A percentile compares a stretch with the other conserved stretches of the same genome.
Evolutionary conservation across 192 early-diverging fungal species (phyloP).

Genomic region (Umbelopsis sp.): DNA sequence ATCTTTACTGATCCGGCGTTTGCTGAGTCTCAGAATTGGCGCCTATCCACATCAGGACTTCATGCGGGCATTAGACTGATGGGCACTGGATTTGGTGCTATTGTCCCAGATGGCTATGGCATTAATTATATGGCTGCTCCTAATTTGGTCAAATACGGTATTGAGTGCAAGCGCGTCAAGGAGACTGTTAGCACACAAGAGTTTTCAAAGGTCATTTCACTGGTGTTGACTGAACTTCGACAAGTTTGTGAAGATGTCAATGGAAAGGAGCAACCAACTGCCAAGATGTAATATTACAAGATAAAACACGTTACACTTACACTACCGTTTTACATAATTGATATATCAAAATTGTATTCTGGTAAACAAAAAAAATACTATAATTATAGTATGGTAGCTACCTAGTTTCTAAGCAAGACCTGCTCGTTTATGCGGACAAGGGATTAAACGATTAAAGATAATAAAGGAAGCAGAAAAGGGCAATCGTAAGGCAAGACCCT

Average conservation of each 20-base stretch:
- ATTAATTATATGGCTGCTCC: slow-evolving; percentile 83
- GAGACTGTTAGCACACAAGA: slow-evolving; percentile 26
- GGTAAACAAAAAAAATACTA: not conserved
- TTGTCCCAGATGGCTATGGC: slow-evolving; percentile 80
- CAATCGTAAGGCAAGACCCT: too few species aligned
- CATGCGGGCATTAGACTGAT: slow-evolving; percentile 67
- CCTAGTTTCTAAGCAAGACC: too few species aligned
- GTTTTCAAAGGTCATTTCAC: slow-evolving; percentile 17
- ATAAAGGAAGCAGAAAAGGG: too few species aligned
- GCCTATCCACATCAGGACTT: slow-evolving; percentile 77
- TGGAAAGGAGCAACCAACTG: slow-evolving; percentile 5
- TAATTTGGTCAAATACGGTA: slow-evolving; percentile 72
- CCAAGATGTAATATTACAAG: not conserved
- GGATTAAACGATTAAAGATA: too few species aligned
- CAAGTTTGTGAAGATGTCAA: slow-evolving; percentile 39
- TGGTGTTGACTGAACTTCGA: slow-evolving; percentile 35
- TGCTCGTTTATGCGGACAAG: too few species aligned
- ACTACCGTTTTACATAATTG: too few species aligned
- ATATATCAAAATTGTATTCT: too few species aligned
- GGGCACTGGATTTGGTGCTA: slow-evolving; percentile 88
- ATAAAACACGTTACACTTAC: not conserved
- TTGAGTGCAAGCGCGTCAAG: slow-evolving; percentile 66
- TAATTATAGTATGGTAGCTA: not conserved
- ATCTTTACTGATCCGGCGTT: slow-evolving; percentile 72
- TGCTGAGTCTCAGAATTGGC: slow-evolving; percentile 66